Percentiles rank a stretch among this genome's conserved stretches.
Conservation (phyloP, 306 rosid genomes). For the Vigna hirtella region DNA sequence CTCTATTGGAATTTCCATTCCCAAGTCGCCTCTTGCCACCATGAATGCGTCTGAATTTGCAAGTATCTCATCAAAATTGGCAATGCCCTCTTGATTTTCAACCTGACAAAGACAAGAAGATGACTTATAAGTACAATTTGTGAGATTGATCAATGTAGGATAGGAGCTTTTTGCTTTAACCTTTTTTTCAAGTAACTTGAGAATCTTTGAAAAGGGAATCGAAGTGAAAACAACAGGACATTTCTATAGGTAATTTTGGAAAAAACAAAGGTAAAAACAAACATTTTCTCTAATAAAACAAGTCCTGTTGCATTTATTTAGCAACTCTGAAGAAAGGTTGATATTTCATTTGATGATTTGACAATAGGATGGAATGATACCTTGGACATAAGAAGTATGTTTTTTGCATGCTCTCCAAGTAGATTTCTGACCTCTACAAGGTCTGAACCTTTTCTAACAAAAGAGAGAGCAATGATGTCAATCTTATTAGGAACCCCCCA, state of each 20-base stretch:
- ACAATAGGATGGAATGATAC: neutral
- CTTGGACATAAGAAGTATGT: conserved; percentile 44
- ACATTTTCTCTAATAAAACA: no score
- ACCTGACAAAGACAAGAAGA: conserved; percentile 36
- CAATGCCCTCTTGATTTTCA: conserved; percentile 56
- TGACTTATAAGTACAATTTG: neutral
- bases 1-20: conserved; percentile 60
- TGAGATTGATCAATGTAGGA: neutral
- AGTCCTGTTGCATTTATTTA: no score
- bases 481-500: conserved; percentile 41
- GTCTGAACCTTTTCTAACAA: conserved; percentile 40
- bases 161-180: neutral
- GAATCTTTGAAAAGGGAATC: neutral
- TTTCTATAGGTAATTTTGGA: no score
- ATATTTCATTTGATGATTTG: neutral
- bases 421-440: conserved; percentile 26
- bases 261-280: no score
- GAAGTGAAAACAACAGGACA: neutral
- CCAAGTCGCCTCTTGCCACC: conserved; percentile 61
- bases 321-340: neutral
- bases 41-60: conserved; percentile 58
- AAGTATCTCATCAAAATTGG: conserved; percentile 58
- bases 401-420: conserved; percentile 39
- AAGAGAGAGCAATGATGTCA: conserved; percentile 45
- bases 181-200: neutral